Base-by-base conservation (phyloP, 495 filamentous ascomycete species). In the Lepraria neglecta region DNA sequence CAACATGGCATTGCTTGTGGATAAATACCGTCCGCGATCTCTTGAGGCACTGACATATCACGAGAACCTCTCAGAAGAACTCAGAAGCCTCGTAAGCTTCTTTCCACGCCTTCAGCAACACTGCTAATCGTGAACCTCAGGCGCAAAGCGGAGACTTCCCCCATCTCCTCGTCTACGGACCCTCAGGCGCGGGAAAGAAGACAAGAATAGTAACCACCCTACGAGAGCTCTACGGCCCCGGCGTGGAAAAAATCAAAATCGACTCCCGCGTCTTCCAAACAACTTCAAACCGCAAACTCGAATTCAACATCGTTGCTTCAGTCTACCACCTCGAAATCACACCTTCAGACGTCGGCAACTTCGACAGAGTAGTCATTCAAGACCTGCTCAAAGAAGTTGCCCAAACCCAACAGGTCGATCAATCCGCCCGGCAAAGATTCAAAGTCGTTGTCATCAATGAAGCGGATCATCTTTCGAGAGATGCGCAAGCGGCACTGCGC, bases 361-460 rank as follows among this genome's bases (percentile, higher is more conserved):
- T 95, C 67, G 94, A 98, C 73, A 82, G 94, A 53, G 95, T 98
- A 2, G 92, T 98, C 11, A 75, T 98, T 15, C 95, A 97, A 70
- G 92, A 96, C 71, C 78, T 98, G 46, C 81, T 98, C 35, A 98
- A 98, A 73, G 94, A 98, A 73, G 91, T 97, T 11, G 94, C 95
- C 40, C 94, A 98, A 74, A 98, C 94, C 30, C 95, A 97, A 74
- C 95, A 97, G 74, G 95, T 98, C 15, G 94, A 98, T 71, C 80
- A 89, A 60, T 74, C 82, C 7, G 94, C 95, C 31, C 88, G 84
- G 70, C 94, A 98, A 71, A 81, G 84, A 48, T 98, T 98, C 78
- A 98, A 98, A 76, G 90, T 98, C 14, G 95, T 98, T 3, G 91
- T 98, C 42, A 96, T 98, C 78, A 98, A 98, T 69, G 94, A 98